A percentile compares a stretch with the other conserved stretches of the same genome.
phyloP scores from a whole-genome alignment of 208 protist species.

The Trypanosoma lewisi region DNA sequence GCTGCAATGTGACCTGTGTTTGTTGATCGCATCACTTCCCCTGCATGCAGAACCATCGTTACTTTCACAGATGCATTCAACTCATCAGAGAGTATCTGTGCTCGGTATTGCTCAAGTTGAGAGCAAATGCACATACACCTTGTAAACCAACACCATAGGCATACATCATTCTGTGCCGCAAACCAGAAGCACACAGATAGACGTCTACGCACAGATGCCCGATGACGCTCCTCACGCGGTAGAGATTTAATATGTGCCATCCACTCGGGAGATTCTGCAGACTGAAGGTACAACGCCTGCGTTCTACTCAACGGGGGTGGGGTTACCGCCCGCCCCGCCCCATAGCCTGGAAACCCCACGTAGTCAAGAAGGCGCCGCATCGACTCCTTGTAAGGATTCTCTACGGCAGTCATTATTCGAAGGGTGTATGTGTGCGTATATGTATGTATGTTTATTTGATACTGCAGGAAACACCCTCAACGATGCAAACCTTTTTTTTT shows the following conservation, averaged over 20 bases:
- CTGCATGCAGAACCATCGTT: constrained; percentile 75
- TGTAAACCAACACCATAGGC: constrained; percentile 83
- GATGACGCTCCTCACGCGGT: constrained; percentile 32
- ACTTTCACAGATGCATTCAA: constrained; percentile 34
- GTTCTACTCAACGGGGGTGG: constrained; percentile 8
- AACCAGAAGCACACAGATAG: constrained; percentile 52
- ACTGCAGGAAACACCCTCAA: too few relatives aligned
- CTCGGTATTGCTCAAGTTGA: constrained; percentile 42
- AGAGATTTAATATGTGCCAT: constrained; percentile 45
- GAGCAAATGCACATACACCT: constrained; percentile 60
- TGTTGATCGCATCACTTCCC: constrained; percentile 80
- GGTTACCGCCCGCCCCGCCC: constrained; percentile 14
- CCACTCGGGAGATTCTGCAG: constrained; percentile 68
- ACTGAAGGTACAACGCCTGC: constrained; percentile 56
- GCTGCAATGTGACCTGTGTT: constrained; percentile 84
- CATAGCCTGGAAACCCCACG: constrained; percentile 58
- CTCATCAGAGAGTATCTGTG: constrained; percentile 24
- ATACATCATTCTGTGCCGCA: constrained; percentile 40
- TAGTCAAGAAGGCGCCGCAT: constrained; percentile 53
- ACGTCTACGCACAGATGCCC: constrained; percentile 52
- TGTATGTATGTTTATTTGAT: neutral
- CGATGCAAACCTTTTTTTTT: too few relatives aligned
- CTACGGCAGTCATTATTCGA: neutral
- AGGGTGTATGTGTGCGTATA: neutral
- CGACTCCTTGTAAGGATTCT: constrained; percentile 59